Percentiles rank a stretch among this genome's conserved stretches.
These are phyloP conservation scores for Chlamydomonas sp. DNA, from an alignment of 139 green algal species.

Conservation along the genomic window DNA sequence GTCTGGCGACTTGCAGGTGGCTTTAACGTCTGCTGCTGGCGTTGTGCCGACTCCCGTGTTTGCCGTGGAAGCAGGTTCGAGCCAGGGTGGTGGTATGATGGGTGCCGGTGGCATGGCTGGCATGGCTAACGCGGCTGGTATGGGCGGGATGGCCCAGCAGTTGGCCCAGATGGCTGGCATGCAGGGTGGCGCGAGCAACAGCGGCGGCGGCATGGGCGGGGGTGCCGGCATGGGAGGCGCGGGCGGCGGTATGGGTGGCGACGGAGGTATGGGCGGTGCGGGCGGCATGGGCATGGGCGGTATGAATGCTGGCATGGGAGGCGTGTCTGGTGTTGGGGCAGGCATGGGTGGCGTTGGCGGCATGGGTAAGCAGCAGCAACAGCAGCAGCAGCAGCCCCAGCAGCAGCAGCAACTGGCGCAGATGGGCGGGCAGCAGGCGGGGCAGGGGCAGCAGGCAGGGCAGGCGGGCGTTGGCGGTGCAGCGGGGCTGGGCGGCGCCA, in stretches of 20 bases:
- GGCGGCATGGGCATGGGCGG: slow-evolving; percentile 35
- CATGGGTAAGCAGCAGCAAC: slow-evolving; percentile 30
- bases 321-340: too few species aligned
- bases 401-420: background rate
- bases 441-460: slow-evolving; percentile 1
- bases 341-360: slow-evolving; percentile 16
- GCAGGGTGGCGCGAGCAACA: background rate
- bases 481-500: slow-evolving; percentile 2
- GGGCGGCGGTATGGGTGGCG: background rate
- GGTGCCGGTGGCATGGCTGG: slow-evolving; percentile 24
- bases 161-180: slow-evolving; percentile 29
- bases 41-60: background rate
- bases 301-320: slow-evolving; percentile 15
- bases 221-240: slow-evolving; percentile 27
- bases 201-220: slow-evolving; percentile 35
- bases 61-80: slow-evolving; percentile 26
- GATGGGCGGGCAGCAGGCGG: background rate
- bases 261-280: slow-evolving; percentile 11
- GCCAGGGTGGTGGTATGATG: slow-evolving; percentile 40
- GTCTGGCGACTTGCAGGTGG: too few species aligned
- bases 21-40: background rate
- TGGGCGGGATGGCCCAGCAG: slow-evolving; percentile 47
- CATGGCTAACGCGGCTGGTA: slow-evolving; percentile 13
- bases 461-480: background rate
- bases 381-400: background rate